Conservation (phyloP, 2,329 filamentous ascomycete species). For the Aspergillus oerlinghausenensis region DNA sequence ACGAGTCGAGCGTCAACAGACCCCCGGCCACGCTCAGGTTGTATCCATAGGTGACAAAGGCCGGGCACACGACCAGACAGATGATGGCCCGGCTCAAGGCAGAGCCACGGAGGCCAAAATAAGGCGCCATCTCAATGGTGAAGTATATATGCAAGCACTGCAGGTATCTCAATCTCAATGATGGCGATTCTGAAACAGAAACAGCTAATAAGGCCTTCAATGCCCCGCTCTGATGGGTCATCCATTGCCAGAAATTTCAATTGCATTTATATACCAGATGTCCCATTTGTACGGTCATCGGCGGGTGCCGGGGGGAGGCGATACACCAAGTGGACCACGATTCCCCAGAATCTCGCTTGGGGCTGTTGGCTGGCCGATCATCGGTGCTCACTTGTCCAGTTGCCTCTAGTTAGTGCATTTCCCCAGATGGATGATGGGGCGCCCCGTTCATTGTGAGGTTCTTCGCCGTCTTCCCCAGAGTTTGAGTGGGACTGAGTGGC, state of each 20-base stretch:
- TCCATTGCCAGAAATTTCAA: neutral
- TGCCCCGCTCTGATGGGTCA: neutral
- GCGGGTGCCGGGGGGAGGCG: neutral
- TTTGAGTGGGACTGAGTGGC: neutral
- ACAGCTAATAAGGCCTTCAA: neutral
- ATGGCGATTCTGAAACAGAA: neutral
- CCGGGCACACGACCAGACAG: conserved; percentile 23
- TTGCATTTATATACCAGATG: neutral
- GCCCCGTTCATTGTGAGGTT: neutral
- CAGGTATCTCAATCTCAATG: neutral
- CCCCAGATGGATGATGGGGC: neutral
- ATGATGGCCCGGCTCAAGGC: conserved; percentile 19
- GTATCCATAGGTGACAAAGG: conserved; percentile 47
- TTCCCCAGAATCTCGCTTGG: neutral
- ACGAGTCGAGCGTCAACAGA: conserved; percentile 59
- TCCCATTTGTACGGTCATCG: neutral
- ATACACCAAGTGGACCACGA: neutral
- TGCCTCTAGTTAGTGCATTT: neutral
- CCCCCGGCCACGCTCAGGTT: conserved; percentile 50
- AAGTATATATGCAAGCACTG: neutral
- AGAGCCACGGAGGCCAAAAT: conserved; percentile 21
- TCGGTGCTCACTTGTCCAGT: neutral
- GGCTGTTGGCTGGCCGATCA: neutral
- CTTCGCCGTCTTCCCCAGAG: neutral
- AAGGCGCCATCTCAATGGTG: conserved; percentile 5